Evolutionary conservation across 2,329 filamentous ascomycete species (phyloP).

Genomic region (Microascus cirrosus): DNA sequence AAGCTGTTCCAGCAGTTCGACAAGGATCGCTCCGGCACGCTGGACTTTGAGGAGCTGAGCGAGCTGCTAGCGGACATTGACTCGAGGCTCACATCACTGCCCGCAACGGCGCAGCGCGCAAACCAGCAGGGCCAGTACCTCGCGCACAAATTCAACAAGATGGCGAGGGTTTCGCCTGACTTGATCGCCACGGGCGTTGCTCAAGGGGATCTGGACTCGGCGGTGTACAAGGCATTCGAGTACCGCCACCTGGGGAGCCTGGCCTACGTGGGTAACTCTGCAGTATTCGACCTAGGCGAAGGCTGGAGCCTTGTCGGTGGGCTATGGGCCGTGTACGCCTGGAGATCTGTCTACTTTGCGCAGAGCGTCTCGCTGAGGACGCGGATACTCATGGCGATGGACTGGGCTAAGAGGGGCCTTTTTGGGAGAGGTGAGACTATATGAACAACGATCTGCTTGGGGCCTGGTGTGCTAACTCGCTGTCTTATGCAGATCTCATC

Average conservation of each 20-base stretch:
- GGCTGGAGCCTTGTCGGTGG: slow-evolving; percentile 74
- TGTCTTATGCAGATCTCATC: neutral
- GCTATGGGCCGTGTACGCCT: slow-evolving; percentile 86
- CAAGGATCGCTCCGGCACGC: slow-evolving; percentile 81
- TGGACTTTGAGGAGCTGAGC: slow-evolving; percentile 85
- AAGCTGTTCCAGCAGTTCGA: slow-evolving; percentile 88
- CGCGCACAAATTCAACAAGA: slow-evolving; percentile 85
- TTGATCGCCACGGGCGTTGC: slow-evolving; percentile 69
- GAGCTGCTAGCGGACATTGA: slow-evolving; percentile 90
- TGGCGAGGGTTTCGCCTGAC: slow-evolving; percentile 66
- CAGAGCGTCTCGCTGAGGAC: slow-evolving; percentile 93
- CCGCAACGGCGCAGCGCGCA: slow-evolving; percentile 89
- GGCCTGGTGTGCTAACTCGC: neutral
- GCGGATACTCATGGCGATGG: slow-evolving; percentile 83
- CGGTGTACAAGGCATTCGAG: slow-evolving; percentile 88
- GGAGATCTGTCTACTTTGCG: slow-evolving; percentile 93
- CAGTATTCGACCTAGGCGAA: slow-evolving; percentile 78
- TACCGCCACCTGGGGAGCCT: slow-evolving; percentile 86
- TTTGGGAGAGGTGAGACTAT: slow-evolving; percentile 78
- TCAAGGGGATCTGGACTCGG: slow-evolving; percentile 84
- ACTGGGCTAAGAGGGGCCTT: slow-evolving; percentile 92
- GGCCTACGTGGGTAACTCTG: slow-evolving; percentile 93
- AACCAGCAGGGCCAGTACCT: slow-evolving; percentile 94
- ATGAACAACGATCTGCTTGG: neutral
- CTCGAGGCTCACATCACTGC: slow-evolving; percentile 83